Percentiles rank a stretch among this genome's conserved stretches.
Conservation (phyloP, 1,284 basidiomycete species). For the Agroathelia rolfsii region DNA sequence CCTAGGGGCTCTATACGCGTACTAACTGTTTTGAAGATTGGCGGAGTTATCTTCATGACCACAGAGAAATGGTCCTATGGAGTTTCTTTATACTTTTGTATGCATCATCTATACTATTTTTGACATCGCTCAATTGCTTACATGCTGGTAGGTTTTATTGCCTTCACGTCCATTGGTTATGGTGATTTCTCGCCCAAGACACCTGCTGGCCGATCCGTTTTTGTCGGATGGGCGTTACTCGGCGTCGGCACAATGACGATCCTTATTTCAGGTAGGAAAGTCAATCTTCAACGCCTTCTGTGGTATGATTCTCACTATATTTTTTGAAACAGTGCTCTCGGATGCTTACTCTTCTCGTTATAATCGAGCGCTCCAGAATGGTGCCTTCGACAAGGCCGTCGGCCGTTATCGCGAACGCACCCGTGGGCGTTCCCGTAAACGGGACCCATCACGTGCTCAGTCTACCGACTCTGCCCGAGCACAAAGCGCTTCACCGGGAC, state of each 20-base stretch:
- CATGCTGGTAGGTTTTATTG: conserved; percentile 35
- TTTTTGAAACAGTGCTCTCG: conserved; percentile 38
- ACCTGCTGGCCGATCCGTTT: conserved; percentile 64
- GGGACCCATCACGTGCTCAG: conserved; percentile 3
- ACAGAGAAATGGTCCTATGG: conserved; percentile 46
- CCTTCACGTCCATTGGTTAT: conserved; percentile 64
- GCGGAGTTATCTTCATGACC: conserved; percentile 42
- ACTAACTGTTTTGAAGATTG: conserved; percentile 25
- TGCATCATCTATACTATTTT: conserved; percentile 17
- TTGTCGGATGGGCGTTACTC: conserved; percentile 73
- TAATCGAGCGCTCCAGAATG: conserved; percentile 36
- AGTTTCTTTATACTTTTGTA: conserved; percentile 63
- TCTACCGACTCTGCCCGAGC: background rate
- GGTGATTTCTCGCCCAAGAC: conserved; percentile 56
- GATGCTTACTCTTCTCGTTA: conserved; percentile 53
- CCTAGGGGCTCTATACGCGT: background rate
- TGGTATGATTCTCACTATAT: conserved; percentile 4
- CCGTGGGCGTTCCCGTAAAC: conserved; percentile 1
- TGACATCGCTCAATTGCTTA: conserved; percentile 8
- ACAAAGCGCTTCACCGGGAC: background rate
- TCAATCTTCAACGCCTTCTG: conserved; percentile 1
- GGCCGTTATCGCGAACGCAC: conserved; percentile 30
- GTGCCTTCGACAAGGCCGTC: conserved; percentile 37
- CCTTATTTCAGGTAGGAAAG: conserved; percentile 49
- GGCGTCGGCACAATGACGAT: conserved; percentile 72